Percentiles rank a stretch among this genome's conserved stretches.
phyloP scores from a whole-genome alignment of 2,329 filamentous ascomycete species.

The Diaporthe citriasiana region DNA sequence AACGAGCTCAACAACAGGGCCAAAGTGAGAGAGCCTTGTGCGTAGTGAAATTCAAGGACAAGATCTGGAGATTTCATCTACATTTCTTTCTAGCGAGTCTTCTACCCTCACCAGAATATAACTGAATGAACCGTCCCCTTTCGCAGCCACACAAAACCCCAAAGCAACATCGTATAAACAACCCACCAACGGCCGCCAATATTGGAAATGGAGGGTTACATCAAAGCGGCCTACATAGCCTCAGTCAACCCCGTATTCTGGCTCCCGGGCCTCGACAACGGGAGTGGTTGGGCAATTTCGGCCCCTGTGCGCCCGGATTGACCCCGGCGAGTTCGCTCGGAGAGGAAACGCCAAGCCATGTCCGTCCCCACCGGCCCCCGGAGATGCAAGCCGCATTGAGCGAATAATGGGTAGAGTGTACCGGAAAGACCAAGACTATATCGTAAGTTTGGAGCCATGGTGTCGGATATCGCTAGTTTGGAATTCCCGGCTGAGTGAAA shows the following conservation, averaged over 20 bases:
- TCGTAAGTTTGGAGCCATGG: not conserved
- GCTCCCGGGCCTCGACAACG: not conserved
- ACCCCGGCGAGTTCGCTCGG: not conserved
- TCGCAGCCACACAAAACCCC: too few relatives aligned
- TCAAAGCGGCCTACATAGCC: not conserved
- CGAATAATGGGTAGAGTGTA: not conserved
- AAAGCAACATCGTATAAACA: constrained; percentile 10
- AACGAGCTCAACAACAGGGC: too few relatives aligned
- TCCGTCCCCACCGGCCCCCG: constrained; percentile 2
- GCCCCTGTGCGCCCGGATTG: not conserved
- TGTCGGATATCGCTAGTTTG: not conserved
- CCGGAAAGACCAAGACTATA: not conserved
- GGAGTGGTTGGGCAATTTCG: not conserved
- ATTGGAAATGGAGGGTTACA: not conserved
- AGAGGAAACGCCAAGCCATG: not conserved
- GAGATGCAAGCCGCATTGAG: constrained; percentile 19
- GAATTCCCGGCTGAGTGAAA: not conserved
- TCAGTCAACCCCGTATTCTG: not conserved
- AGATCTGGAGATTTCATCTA: too few relatives aligned
- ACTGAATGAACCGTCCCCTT: not conserved
- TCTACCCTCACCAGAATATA: too few relatives aligned
- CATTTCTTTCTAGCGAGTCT: too few relatives aligned
- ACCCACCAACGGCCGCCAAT: not conserved
- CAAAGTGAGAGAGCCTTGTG: too few relatives aligned
- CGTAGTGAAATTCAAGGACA: too few relatives aligned